Conservation (phyloP, 202 grass and related monocot genomes). For the Carex arenaria region DNA sequence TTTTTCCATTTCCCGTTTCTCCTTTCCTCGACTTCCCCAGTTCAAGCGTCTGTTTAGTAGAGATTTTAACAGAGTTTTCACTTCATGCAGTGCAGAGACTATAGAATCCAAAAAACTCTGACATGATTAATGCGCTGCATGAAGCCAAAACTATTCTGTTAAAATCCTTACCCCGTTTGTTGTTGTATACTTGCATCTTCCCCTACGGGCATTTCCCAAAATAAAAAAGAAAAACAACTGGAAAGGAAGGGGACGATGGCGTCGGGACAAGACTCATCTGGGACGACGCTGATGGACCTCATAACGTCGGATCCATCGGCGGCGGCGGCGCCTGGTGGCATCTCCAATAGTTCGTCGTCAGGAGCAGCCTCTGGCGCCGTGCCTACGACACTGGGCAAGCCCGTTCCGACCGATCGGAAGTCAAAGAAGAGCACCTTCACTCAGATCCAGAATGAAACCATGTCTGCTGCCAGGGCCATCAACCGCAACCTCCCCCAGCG, state of each 20-base stretch:
- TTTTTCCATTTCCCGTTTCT: not conserved
- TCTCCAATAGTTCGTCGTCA: constrained; percentile 40
- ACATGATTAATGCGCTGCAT: too few relatives aligned
- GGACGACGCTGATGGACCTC: constrained; percentile 92
- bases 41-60: not conserved
- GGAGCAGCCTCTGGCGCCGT: constrained; percentile 10
- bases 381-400: constrained; percentile 48
- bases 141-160: too few relatives aligned
- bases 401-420: constrained; percentile 62
- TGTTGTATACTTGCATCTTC: not conserved
- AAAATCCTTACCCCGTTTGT: too few relatives aligned
- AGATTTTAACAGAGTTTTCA: too few relatives aligned
- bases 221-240: not conserved
- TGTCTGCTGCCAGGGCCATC: constrained; percentile 81
- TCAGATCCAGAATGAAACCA: constrained; percentile 98
- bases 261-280: constrained; percentile 64
- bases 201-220: not conserved
- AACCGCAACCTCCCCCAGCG: constrained; percentile 79
- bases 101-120: too few relatives aligned
- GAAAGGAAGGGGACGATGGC: constrained; percentile 44
- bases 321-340: constrained; percentile 12
- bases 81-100: too few relatives aligned
- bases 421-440: constrained; percentile 66
- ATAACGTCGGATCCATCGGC: constrained; percentile 82
- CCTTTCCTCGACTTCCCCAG: not conserved